phyloP scores from a whole-genome alignment of 2,329 filamentous ascomycete species.

The Aspergillus arachidicola region DNA sequence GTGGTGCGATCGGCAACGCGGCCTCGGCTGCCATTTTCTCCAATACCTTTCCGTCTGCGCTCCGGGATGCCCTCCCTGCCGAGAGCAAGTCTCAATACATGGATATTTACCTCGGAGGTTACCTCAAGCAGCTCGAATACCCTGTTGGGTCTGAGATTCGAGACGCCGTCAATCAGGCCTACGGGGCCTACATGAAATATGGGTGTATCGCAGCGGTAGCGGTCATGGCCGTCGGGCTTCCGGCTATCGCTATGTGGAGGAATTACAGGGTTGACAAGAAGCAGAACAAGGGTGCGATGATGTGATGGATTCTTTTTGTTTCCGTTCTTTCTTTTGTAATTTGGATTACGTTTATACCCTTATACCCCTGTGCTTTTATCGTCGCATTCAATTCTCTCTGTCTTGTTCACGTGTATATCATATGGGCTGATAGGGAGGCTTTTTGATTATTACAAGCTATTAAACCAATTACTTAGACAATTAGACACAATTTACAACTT shows the following conservation, averaged over 20 bases:
- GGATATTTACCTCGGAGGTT: constrained; percentile 30
- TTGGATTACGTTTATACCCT: background rate
- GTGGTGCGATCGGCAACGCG: constrained; percentile 37
- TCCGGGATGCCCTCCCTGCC: constrained; percentile 18
- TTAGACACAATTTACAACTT: background rate
- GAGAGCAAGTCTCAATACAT: constrained; percentile 21
- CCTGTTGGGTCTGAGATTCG: constrained; percentile 28
- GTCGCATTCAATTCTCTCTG: accelerated
- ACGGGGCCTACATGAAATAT: constrained; percentile 33
- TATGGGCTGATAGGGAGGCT: background rate
- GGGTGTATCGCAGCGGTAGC: constrained; percentile 29
- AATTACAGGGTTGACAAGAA: constrained; percentile 32
- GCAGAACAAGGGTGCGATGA: constrained; percentile 31
- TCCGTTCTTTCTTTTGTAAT: background rate
- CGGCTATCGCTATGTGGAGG: constrained; percentile 30
- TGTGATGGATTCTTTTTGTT: background rate
- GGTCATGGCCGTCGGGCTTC: constrained; percentile 28
- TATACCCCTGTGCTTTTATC: background rate
- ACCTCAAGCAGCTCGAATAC: constrained; percentile 30
- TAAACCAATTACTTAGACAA: background rate
- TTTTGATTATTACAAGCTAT: background rate
- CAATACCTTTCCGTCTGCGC: constrained; percentile 21
- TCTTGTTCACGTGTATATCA: background rate
- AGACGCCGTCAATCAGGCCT: constrained; percentile 35
- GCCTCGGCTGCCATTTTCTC: constrained; percentile 18